Evolutionary conservation across 805 yeast genomes (phyloP), one percentile per base, ranked within the genome.

Genomic region (Jamesozyma spencerorum): DNA sequence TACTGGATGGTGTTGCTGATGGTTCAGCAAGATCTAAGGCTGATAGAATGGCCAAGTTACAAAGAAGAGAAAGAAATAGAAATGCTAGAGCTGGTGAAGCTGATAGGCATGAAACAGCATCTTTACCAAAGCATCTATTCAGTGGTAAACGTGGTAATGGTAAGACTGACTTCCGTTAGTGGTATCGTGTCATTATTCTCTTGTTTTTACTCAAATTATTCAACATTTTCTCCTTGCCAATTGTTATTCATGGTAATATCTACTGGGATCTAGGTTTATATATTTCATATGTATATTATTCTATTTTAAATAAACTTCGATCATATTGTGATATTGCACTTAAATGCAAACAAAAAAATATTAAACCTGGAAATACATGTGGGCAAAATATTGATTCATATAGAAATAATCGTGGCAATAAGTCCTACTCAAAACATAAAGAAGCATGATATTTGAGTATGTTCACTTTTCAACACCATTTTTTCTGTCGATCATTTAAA

Each of bases 61-160:
- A 85, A 64, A 85, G 95, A 76, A 80, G 95, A 68, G 94, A 84
- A 60, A 79, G 97, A 70, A 85, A 88, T 68, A 81, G 88, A 71
- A 65, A 72, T 58, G 96, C 97, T 33, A 80, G 94, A 66, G 83
- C 79, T 50, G 96, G 97, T 70, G 99, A 92, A 70, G 83, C 85
- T 58, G 99, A 92, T 68, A 81, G 97, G 66, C 95, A 86, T 63
- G 71, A 77, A 43, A 75, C 87, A 40, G 92, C 84, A 39, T 70
- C 85, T 47, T 65, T 85, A 69, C 95, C 97, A 48, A 90, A 88
- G 72, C 98, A 92, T 69, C 72, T 92, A 74, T 84, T 82, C 71
- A 69, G 86, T 55, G 99, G 99, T 69, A 92, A 92, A 75, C 80
- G 98, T 69, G 94, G 97, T 71, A 79, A 77, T 57, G 97, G 97